Conservation (phyloP, 2,329 filamentous ascomycete species). For the Cadophora sp. region DNA sequence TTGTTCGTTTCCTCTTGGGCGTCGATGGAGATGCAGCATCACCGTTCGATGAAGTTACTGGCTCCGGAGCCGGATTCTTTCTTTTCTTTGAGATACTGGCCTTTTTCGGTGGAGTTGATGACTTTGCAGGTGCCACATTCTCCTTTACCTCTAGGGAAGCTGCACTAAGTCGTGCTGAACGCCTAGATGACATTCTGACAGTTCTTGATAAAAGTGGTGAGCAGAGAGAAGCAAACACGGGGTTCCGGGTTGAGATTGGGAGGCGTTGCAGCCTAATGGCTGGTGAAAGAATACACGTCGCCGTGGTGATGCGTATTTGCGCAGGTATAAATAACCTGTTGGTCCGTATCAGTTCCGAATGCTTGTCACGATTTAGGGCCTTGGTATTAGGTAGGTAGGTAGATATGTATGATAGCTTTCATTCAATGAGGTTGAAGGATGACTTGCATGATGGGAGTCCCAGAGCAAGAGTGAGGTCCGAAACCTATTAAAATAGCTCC, state of each 20-base stretch:
- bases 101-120: constrained; percentile 20
- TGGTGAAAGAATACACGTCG: neutral
- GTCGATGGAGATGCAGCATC: constrained; percentile 36
- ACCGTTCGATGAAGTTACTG: constrained; percentile 22
- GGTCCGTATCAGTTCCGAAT: too few relatives aligned
- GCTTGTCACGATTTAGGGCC: neutral
- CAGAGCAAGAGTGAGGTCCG: constrained; percentile 7
- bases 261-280: constrained; percentile 12
- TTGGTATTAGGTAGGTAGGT: too few relatives aligned
- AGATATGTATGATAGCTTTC: too few relatives aligned
- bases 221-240: neutral
- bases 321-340: neutral
- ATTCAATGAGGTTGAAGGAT: neutral
- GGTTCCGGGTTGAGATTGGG: neutral
- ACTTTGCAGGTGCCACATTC: constrained; percentile 6
- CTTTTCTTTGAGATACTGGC: constrained; percentile 38
- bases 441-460: neutral
- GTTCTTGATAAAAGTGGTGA: constrained; percentile 12
- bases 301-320: neutral
- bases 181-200: constrained; percentile 40
- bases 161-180: constrained; percentile 41
- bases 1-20: constrained; percentile 39
- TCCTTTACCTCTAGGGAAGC: constrained; percentile 29
- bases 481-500: neutral
- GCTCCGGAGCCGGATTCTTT: constrained; percentile 36